Conservation (phyloP, 2,329 filamentous ascomycete genomes). For the Scopulariopsis brevicaulis region DNA sequence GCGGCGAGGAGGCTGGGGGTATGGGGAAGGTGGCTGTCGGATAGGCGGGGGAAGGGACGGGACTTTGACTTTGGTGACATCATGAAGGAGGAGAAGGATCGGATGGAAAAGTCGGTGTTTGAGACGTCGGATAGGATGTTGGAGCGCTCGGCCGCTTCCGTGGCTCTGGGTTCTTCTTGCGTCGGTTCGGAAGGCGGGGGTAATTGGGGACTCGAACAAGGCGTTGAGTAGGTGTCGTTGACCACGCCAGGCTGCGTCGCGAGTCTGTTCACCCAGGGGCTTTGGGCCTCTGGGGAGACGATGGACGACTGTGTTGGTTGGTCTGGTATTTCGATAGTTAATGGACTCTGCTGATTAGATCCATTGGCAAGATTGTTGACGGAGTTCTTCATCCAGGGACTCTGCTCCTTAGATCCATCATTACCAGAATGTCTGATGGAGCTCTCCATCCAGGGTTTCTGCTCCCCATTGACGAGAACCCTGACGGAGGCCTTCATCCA, state of each 20-base stretch:
- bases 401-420: not conserved
- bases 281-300: not conserved
- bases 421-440: not conserved
- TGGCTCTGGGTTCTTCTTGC: not conserved
- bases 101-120: slow-evolving; percentile 1
- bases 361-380: not conserved
- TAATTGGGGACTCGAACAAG: not conserved
- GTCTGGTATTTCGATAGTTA: not conserved
- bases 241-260: not conserved
- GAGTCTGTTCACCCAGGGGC: not conserved
- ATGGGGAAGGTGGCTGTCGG: slow-evolving; percentile 25
- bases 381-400: not conserved
- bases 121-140: not conserved
- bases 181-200: not conserved
- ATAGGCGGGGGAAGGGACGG: slow-evolving; percentile 7
- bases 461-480: not conserved
- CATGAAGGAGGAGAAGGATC: slow-evolving; percentile 7
- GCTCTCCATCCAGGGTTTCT: not conserved
- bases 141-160: not conserved
- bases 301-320: not conserved
- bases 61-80: not conserved
- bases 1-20: slow-evolving; percentile 31
- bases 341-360: not conserved
- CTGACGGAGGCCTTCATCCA: not conserved
- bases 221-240: not conserved